phyloP scores from a whole-genome alignment of 768 basidiomycete genomes.

The Leccinum imitatum region DNA sequence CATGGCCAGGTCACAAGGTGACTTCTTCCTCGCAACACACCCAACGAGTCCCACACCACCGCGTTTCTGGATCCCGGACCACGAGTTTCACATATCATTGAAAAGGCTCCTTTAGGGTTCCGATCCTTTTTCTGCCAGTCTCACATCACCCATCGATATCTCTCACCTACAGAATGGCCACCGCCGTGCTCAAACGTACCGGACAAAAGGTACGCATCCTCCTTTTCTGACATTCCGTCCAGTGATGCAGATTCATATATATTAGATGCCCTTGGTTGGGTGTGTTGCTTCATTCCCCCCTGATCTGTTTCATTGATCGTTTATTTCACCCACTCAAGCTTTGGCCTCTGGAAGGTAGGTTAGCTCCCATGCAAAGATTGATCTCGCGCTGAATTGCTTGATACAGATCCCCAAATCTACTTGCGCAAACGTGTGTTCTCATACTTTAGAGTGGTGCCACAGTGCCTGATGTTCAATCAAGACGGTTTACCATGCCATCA shows the following conservation, averaged over 20 bases:
- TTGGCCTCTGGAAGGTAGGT: slow-evolving; percentile 70
- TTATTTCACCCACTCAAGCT: slow-evolving; percentile 37
- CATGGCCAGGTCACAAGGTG: slow-evolving; percentile 28
- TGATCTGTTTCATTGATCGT: slow-evolving; percentile 2
- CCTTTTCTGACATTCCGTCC: not conserved
- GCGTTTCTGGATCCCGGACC: not conserved
- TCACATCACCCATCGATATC: slow-evolving; percentile 12
- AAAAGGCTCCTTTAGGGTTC: slow-evolving; percentile 8
- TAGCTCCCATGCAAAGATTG: not conserved
- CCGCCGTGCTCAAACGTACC: slow-evolving; percentile 57
- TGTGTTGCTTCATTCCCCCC: slow-evolving; percentile 26
- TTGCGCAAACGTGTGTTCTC: slow-evolving; percentile 55
- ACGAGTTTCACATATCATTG: slow-evolving; percentile 1
- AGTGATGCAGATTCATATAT: slow-evolving; percentile 1
- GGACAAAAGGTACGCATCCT: slow-evolving; percentile 48
- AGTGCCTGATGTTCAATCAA: slow-evolving; percentile 28
- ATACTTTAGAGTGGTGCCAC: not conserved
- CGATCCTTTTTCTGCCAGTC: not conserved
- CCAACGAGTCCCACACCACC: not conserved
- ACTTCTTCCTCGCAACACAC: not conserved
- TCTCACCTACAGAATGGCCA: slow-evolving; percentile 41
- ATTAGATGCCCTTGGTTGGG: slow-evolving; percentile 72
- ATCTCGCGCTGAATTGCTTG: slow-evolving; percentile 1
- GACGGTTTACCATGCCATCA: slow-evolving; percentile 85
- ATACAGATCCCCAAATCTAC: slow-evolving; percentile 54